Evolutionary conservation across 768 basidiomycete species (phyloP), one percentile per base, ranked within the genome.

Genomic region (Boletus reticulatus): DNA sequence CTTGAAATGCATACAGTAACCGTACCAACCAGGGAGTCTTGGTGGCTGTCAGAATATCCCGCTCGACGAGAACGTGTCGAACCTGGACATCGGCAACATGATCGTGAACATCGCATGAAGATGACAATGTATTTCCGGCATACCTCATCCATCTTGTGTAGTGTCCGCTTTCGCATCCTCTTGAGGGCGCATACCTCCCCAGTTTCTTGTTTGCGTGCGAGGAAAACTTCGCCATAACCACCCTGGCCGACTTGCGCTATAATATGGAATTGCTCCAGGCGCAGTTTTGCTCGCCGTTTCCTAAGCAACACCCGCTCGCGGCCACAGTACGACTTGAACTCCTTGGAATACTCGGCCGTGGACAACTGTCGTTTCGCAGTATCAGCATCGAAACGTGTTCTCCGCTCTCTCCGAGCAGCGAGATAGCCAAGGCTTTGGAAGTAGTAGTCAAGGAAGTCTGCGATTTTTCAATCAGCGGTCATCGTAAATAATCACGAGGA

Each of bases 191-290:
- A 98, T 11, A 99, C 91, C 69, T 98, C 93, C 27, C 94, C 92
- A 1, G 95, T 91, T 64, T 99, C 97, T 62, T 88, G 88, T 70
- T 98, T 97, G 41, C 96, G 78, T 11, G 97, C 97, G 49, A 99
- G 80, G 67, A 90, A 99, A 24, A 99, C 97, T 61, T 98, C 96
- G 6, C 97, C 97, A 72, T 98, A 99, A 3, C 97, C 97, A 13
- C 97, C 97, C 75, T 99, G 97, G 2, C 97, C 97, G 46, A 99
- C 94, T 72, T 99, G 97, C 1, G 94, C 94, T 60, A 99, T 95
- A 70, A 99, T 96, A 67, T 97, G 92, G 73, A 99, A 99, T 66
- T 96, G 92, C 47, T 98, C 93, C 24, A 99, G 85, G 56, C 85
- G 84, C 42, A 98, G 80, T 69, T 97, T 99, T 12, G 95, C 87